Percentiles rank a stretch among this genome's conserved stretches.
These are phyloP conservation scores for Melastoma candidum DNA, from an alignment of 441 rosid species.

Conservation along the genomic window DNA sequence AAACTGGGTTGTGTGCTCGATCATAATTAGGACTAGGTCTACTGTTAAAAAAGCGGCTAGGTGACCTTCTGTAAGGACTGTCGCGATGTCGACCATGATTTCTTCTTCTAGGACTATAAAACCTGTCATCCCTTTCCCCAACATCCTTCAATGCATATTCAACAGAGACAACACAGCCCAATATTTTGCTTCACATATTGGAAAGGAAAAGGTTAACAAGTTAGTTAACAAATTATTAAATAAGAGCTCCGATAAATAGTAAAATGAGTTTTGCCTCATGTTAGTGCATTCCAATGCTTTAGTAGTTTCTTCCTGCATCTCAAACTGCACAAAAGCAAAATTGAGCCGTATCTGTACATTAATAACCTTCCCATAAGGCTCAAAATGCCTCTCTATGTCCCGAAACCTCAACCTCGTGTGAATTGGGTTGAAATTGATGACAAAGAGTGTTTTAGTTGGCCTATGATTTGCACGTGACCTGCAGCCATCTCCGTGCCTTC, in stretches of 20 bases:
- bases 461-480: slow-evolving; percentile 38
- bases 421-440: slow-evolving; percentile 76
- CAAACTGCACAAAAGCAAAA: slow-evolving; percentile 80
- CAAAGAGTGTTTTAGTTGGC: slow-evolving; percentile 81
- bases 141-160: slow-evolving; percentile 87
- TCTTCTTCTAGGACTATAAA: slow-evolving; percentile 52
- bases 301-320: slow-evolving; percentile 73
- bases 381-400: slow-evolving; percentile 68
- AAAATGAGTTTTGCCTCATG: slow-evolving; percentile 37
- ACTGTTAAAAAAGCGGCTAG: slow-evolving; percentile 46
- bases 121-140: slow-evolving; percentile 49
- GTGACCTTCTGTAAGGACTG: slow-evolving; percentile 44
- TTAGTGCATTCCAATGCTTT: slow-evolving; percentile 70
- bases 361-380: slow-evolving; percentile 64
- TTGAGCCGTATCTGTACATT: slow-evolving; percentile 63
- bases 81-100: slow-evolving; percentile 24
- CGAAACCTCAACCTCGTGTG: slow-evolving; percentile 38
- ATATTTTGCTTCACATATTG: slow-evolving; percentile 40
- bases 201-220: too few species aligned
- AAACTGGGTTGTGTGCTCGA: slow-evolving; percentile 46
- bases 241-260: not conserved
- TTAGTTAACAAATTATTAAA: not conserved
- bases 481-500: slow-evolving; percentile 49
- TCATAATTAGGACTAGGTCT: slow-evolving; percentile 75
- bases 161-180: slow-evolving; percentile 76